A percentile compares a stretch with the other conserved stretches of the same genome.
phyloP scores from a whole-genome alignment of 2,329 filamentous ascomycete genomes.

The Colletotrichum tamarilloi region DNA sequence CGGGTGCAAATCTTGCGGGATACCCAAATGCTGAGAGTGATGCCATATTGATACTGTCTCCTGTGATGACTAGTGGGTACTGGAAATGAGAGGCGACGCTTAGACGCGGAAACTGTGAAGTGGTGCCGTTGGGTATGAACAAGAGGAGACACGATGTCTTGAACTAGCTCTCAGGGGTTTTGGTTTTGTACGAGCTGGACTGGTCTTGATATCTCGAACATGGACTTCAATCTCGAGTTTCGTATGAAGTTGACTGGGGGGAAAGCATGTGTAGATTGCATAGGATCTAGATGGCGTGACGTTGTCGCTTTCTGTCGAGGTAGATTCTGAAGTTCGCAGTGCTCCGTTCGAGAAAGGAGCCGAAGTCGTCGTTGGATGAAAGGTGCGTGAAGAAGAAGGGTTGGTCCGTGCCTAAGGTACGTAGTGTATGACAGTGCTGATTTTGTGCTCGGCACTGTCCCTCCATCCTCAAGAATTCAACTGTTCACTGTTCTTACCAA shows the following conservation, averaged over 20 bases:
- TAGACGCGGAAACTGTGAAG: not conserved
- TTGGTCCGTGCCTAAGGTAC: not conserved
- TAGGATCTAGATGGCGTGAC: not conserved
- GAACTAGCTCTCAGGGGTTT: not conserved
- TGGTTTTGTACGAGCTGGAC: not conserved
- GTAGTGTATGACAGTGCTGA: not conserved
- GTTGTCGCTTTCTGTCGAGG: not conserved
- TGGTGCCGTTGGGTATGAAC: not conserved
- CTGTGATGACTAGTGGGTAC: not conserved
- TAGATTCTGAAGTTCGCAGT: not conserved
- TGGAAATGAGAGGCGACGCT: not conserved
- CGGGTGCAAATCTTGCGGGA: not conserved
- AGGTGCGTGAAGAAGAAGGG: not conserved
- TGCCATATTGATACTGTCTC: not conserved
- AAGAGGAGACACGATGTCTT: not conserved
- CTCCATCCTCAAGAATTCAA: not conserved
- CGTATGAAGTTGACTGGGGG: not conserved
- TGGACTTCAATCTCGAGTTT: not conserved
- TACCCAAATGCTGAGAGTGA: conserved; percentile 5
- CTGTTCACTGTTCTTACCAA: not conserved
- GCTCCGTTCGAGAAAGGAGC: not conserved
- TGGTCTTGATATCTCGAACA: not conserved
- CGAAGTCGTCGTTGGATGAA: not conserved
- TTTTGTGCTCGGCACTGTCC: not conserved
- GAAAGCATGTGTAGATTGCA: not conserved